phyloP scores from a whole-genome alignment of 257 asterid species.

The Craterostigma plantagineum region DNA sequence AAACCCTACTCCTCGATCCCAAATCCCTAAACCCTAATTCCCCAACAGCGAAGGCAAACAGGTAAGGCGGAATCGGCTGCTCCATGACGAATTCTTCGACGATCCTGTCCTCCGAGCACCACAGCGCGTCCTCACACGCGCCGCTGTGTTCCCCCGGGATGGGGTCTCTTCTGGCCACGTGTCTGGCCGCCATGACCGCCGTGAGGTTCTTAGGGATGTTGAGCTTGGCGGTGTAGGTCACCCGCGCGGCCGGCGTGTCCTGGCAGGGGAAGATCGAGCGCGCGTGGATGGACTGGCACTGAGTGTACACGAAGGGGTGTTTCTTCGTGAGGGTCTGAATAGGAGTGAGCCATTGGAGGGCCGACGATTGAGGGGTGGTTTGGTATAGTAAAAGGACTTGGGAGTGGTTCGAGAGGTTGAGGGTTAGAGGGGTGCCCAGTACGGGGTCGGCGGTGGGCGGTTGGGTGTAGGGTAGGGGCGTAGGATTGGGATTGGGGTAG shows the following conservation, averaged over 20 bases:
- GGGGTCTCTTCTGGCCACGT: slow-evolving; percentile 40
- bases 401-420: slow-evolving; percentile 44
- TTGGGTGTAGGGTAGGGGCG: slow-evolving; percentile 39
- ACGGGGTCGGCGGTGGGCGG: slow-evolving; percentile 27
- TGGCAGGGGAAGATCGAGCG: slow-evolving; percentile 95
- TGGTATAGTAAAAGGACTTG: slow-evolving; percentile 28
- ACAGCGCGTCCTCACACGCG: slow-evolving; percentile 53
- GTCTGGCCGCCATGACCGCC: slow-evolving; percentile 77
- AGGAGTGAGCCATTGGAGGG: slow-evolving; percentile 92
- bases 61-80: slow-evolving; percentile 74
- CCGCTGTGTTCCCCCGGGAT: slow-evolving; percentile 23
- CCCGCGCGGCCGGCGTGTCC: slow-evolving; percentile 85
- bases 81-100: slow-evolving; percentile 91
- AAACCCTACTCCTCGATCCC: slow-evolving; percentile 81
- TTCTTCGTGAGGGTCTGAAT: slow-evolving; percentile 65
- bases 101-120: slow-evolving; percentile 72
- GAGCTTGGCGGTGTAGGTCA: slow-evolving; percentile 41
- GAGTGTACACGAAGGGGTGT: slow-evolving; percentile 75
- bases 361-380: slow-evolving; percentile 45
- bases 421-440: slow-evolving; percentile 37
- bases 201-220: slow-evolving; percentile 51
- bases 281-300: slow-evolving; percentile 88
- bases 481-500: slow-evolving; percentile 24
- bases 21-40: slow-evolving; percentile 78
- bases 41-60: slow-evolving; percentile 91